These are phyloP conservation scores for Fusarium equiseti DNA, from an alignment of 2,329 filamentous ascomycete genomes.

Conservation along the genomic window DNA sequence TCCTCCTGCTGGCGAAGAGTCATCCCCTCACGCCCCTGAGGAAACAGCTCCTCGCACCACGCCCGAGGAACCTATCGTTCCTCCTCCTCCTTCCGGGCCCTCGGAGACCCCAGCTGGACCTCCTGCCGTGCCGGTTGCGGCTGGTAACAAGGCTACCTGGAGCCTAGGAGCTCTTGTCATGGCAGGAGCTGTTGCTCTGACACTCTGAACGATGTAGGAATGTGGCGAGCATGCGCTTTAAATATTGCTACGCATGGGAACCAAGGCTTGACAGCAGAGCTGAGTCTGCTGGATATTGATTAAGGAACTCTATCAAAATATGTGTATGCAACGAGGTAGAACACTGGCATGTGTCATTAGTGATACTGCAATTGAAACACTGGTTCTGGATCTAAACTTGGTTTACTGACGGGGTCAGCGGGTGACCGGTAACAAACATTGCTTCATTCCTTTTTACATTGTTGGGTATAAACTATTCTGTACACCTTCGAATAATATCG, in stretches of 20 bases:
- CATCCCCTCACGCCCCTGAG: not conserved
- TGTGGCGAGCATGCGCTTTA: not conserved
- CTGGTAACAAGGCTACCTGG: conserved; percentile 53
- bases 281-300: not conserved
- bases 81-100: not conserved
- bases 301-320: not conserved
- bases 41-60: not conserved
- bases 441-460: not conserved
- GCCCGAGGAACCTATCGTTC: not conserved
- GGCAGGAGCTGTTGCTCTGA: conserved; percentile 55
- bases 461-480: not conserved
- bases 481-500: not conserved
- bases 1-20: conserved; percentile 7
- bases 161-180: conserved; percentile 55
- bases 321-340: not conserved
- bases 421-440: not conserved
- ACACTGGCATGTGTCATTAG: not conserved
- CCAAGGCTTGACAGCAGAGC: not conserved
- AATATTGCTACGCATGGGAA: not conserved
- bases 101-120: conserved; percentile 17
- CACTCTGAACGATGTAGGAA: conserved; percentile 47
- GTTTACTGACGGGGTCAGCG: not conserved
- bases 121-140: conserved; percentile 51
- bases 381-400: not conserved
- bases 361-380: not conserved